These are phyloP conservation scores for Melampsora larici-populina DNA, from an alignment of 1,284 basidiomycete species.

Conservation along the genomic window DNA sequence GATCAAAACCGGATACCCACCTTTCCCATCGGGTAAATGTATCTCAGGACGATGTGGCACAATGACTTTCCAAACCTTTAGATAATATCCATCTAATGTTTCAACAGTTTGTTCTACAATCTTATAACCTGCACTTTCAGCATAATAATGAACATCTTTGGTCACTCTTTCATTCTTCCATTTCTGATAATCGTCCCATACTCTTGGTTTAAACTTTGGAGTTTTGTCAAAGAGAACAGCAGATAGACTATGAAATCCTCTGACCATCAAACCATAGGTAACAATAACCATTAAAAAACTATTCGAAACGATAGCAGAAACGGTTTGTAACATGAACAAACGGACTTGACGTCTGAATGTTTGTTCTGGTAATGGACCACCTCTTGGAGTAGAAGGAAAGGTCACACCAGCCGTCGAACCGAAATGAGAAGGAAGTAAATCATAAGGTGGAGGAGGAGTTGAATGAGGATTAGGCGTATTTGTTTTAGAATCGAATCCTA, in stretches of 20 bases:
- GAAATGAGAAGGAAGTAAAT: slow-evolving; percentile 48
- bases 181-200: slow-evolving; percentile 60
- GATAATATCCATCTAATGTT: slow-evolving; percentile 62
- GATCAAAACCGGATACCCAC: slow-evolving; percentile 63
- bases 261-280: slow-evolving; percentile 52
- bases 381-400: slow-evolving; percentile 49
- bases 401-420: slow-evolving; percentile 45
- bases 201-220: slow-evolving; percentile 47
- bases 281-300: slow-evolving; percentile 58
- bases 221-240: slow-evolving; percentile 3
- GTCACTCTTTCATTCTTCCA: slow-evolving; percentile 59
- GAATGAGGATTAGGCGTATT: not conserved
- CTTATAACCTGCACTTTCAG: slow-evolving; percentile 60
- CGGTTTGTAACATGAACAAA: slow-evolving; percentile 57
- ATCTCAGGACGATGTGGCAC: slow-evolving; percentile 56
- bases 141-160: slow-evolving; percentile 63
- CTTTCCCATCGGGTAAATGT: slow-evolving; percentile 56
- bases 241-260: slow-evolving; percentile 45
- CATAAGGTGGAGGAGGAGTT: not conserved
- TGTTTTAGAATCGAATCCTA: not conserved
- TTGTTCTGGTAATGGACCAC: slow-evolving; percentile 48
- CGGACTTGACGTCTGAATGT: slow-evolving; percentile 51
- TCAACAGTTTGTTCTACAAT: slow-evolving; percentile 62
- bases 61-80: slow-evolving; percentile 61
- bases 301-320: slow-evolving; percentile 59